Evolutionary conservation across 2,329 filamentous ascomycete genomes (phyloP).

Genomic region (Xylaria sp.): DNA sequence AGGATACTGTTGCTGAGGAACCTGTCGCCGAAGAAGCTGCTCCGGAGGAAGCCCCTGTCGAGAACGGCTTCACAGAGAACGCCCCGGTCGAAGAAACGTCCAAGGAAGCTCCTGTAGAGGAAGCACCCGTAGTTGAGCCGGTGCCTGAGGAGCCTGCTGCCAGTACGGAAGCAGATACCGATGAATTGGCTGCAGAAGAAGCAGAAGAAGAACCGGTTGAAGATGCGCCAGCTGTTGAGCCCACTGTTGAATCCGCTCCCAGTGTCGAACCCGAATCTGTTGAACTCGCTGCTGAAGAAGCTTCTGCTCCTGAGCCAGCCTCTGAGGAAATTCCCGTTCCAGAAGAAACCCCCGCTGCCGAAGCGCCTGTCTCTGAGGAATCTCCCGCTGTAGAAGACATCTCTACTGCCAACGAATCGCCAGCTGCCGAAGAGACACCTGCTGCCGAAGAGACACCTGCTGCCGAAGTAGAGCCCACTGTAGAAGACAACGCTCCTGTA

Average conservation of each 20-base stretch:
- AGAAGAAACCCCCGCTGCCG: neutral
- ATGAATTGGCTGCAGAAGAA: constrained; percentile 2
- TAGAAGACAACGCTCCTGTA: no score
- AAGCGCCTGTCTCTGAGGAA: constrained; percentile 2
- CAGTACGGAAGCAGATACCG: neutral
- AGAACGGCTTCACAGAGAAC: constrained; percentile 3
- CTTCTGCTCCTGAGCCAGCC: neutral
- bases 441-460: no score
- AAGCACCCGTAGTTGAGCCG: neutral
- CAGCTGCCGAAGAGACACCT: no score
- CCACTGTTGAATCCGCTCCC: no score
- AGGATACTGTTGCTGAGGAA: constrained; percentile 18
- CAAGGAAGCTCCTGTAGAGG: neutral
- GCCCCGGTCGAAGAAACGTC: constrained; percentile 24
- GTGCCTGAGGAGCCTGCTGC: neutral
- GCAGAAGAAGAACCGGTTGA: neutral
- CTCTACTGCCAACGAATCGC: no score
- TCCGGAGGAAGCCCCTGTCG: constrained; percentile 4
- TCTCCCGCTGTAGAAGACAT: neutral
- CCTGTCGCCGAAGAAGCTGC: neutral
- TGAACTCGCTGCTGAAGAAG: constrained; percentile 6
- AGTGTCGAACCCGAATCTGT: neutral
- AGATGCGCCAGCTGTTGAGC: neutral
- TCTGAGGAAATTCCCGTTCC: constrained; percentile 4
- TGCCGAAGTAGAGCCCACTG: no score